Conservation (phyloP, 176 grass and related monocot species). For the Panicum miliaceum region DNA sequence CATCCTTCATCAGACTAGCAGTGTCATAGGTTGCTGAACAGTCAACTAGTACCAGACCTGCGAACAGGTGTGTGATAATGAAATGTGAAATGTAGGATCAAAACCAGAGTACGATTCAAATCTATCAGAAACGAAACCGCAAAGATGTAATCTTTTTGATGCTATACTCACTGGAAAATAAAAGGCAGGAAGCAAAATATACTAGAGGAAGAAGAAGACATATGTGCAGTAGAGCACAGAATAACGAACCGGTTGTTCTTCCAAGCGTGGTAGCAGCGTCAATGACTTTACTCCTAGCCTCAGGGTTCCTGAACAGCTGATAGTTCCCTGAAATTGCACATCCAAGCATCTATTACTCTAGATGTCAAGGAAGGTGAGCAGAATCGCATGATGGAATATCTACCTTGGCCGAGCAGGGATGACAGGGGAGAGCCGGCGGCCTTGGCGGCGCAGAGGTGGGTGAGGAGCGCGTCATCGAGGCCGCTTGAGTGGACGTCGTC, state of each 20-base stretch:
- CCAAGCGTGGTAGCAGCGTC: slow-evolving; percentile 61
- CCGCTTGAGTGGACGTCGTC: slow-evolving; percentile 56
- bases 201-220: background rate
- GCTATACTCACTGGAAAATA: background rate
- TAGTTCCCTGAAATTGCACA: slow-evolving; percentile 65
- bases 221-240: background rate
- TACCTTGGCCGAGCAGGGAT: slow-evolving; percentile 62
- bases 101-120: background rate
- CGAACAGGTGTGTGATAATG: background rate
- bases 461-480: slow-evolving; percentile 73
- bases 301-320: slow-evolving; percentile 60
- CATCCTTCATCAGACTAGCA: slow-evolving; percentile 62
- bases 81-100: background rate
- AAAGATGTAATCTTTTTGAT: background rate
- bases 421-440: slow-evolving; percentile 64
- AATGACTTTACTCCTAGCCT: slow-evolving; percentile 54
- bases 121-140: background rate
- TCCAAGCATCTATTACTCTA: background rate
- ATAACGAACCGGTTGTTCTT: slow-evolving; percentile 65
- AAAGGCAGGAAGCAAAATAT: background rate
- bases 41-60: slow-evolving; percentile 88
- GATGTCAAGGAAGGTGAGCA: background rate
- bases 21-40: slow-evolving; percentile 84
- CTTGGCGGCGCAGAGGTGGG: slow-evolving; percentile 69
- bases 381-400: background rate